Evolutionary conservation across 805 yeast genomes (phyloP).

Genomic region (Kodamaea laetipori): DNA sequence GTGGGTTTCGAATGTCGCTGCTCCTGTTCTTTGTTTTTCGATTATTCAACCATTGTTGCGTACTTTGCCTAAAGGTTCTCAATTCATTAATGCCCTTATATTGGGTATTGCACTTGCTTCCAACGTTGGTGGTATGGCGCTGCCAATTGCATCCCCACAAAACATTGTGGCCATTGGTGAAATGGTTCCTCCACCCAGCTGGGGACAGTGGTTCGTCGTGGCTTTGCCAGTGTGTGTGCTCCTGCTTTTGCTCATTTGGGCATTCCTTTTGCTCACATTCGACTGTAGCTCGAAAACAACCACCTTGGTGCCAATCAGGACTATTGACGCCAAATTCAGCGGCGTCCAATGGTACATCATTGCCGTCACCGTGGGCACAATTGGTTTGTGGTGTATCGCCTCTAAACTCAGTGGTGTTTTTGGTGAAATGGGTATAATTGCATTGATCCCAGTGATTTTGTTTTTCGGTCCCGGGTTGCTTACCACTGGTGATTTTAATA

Average conservation of each 20-base stretch:
- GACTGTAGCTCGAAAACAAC: conserved; percentile 51
- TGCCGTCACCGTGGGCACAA: conserved; percentile 67
- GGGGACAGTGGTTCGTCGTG: conserved; percentile 60
- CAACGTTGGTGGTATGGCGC: conserved; percentile 56
- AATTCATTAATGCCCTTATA: conserved; percentile 43
- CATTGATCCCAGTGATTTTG: conserved; percentile 85
- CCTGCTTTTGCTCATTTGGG: conserved; percentile 46
- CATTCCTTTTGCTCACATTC: conserved; percentile 55
- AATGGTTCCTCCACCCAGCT: conserved; percentile 52
- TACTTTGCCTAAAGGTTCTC: conserved; percentile 43
- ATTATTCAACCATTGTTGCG: conserved; percentile 51
- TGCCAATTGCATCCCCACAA: conserved; percentile 58
- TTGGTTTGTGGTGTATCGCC: conserved; percentile 86
- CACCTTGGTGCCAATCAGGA: conserved; percentile 56
- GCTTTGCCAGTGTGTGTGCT: conserved; percentile 50
- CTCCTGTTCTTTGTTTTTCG: conserved; percentile 56
- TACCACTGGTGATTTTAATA: conserved; percentile 89
- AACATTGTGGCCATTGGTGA: conserved; percentile 57
- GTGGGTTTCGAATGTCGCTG: conserved; percentile 63
- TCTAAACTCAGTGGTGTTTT: conserved; percentile 68
- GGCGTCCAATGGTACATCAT: conserved; percentile 75
- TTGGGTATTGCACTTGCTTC: conserved; percentile 54
- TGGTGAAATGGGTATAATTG: conserved; percentile 97
- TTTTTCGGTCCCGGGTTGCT: conserved; percentile 89
- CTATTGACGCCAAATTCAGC: conserved; percentile 66